Conservation (phyloP, 2,329 filamentous ascomycete genomes). For the Claviceps pusilla region DNA sequence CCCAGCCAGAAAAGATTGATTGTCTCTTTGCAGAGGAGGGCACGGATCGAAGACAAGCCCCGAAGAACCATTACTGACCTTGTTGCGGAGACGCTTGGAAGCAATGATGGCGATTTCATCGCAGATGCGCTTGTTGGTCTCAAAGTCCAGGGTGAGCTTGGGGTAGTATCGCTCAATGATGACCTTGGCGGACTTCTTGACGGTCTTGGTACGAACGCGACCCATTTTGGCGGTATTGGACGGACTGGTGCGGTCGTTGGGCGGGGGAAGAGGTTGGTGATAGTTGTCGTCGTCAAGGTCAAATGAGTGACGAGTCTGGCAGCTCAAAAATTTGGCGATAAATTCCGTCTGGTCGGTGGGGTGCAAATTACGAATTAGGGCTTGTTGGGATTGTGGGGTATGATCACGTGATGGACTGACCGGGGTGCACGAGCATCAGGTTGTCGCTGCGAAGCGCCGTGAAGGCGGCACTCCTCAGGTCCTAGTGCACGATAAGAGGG, state of each 20-base stretch:
- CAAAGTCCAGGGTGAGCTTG: constrained; percentile 96
- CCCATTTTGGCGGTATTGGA: constrained; percentile 47
- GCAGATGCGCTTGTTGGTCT: constrained; percentile 99
- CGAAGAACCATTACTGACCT: constrained; percentile 42
- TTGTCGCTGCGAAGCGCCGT: neutral
- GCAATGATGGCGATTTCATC: constrained; percentile 99
- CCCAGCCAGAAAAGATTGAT: no score
- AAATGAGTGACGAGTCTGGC: constrained; percentile 9
- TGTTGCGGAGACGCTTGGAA: constrained; percentile 98
- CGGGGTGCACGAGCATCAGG: no score
- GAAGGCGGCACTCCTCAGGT: neutral
- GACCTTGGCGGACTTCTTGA: constrained; percentile 85
- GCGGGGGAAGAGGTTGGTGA: constrained; percentile 15
- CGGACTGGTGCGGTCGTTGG: constrained; percentile 20
- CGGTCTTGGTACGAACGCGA: constrained; percentile 56
- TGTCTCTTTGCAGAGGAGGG: no score
- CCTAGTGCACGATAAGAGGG: neutral
- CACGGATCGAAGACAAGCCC: neutral
- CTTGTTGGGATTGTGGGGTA: constrained; percentile 8
- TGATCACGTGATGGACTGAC: constrained; percentile 12
- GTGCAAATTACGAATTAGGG: constrained; percentile 16
- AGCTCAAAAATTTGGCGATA: constrained; percentile 15
- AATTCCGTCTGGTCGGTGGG: constrained; percentile 11
- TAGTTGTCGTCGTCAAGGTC: neutral
- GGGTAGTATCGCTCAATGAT: constrained; percentile 99